A percentile compares a stretch with the other conserved stretches of the same genome.
These are phyloP conservation scores for Ascochyta clinopodiicola DNA, from an alignment of 2,329 filamentous ascomycete genomes.

Conservation along the genomic window DNA sequence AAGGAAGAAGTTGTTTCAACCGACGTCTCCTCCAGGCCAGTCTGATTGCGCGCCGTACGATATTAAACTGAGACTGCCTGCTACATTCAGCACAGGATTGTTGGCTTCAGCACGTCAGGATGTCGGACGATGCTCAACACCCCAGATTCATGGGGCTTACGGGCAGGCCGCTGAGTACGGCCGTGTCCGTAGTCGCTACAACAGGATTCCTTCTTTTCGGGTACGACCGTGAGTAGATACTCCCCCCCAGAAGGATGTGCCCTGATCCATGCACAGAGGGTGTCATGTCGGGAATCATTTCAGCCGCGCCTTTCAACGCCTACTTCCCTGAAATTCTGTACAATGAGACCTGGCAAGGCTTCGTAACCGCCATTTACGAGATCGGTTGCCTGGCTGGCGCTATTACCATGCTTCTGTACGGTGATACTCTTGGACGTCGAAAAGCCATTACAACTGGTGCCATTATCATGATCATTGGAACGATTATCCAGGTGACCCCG, in stretches of 20 bases:
- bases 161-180: slow-evolving; percentile 32
- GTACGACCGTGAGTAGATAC: slow-evolving; percentile 36
- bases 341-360: slow-evolving; percentile 58
- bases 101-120: slow-evolving; percentile 3
- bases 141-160: slow-evolving; percentile 41
- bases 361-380: slow-evolving; percentile 61
- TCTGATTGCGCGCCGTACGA: neutral
- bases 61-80: neutral
- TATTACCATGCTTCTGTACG: slow-evolving; percentile 47
- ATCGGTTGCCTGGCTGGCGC: slow-evolving; percentile 57
- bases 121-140: slow-evolving; percentile 23
- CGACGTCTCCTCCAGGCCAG: neutral
- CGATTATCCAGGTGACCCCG: slow-evolving; percentile 49
- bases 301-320: slow-evolving; percentile 40
- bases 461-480: slow-evolving; percentile 52
- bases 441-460: slow-evolving; percentile 53
- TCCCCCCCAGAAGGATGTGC: neutral
- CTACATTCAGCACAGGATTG: neutral
- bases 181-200: slow-evolving; percentile 40
- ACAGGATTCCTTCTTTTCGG: slow-evolving; percentile 44
- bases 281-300: slow-evolving; percentile 49
- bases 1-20: neutral
- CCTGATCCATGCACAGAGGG: slow-evolving; percentile 32
- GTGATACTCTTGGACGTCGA: slow-evolving; percentile 53
- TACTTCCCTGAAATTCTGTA: slow-evolving; percentile 50